Base-by-base conservation (phyloP, 2,329 filamentous ascomycete species). In the Pseudocercospora crystallina region DNA sequence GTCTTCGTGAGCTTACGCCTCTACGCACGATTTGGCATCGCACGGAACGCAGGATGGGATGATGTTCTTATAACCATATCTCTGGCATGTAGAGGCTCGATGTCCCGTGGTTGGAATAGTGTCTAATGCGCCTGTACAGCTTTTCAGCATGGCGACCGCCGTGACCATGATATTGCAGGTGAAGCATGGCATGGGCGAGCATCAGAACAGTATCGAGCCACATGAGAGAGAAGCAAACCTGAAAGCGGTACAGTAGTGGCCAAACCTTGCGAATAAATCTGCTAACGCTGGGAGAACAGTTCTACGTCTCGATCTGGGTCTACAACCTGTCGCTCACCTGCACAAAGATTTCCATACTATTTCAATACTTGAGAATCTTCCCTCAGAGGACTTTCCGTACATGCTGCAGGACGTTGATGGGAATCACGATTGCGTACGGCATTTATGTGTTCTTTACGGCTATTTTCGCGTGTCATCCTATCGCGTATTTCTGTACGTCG, bases 351-450 rank as follows among this genome's bases (percentile, higher is more conserved):
- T 75, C 73, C 0, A 76, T 78, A 33, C 60, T 77, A 3, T 64
- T 77, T 46, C 75, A 77, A 54, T 78, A 77, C 52, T 68, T 73
- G 13, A 72, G 72, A n/a, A 69, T 78, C 26, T 78, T 78, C 47
- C 70, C 69, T 8, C 70, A 69, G 5, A 63, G 60, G 11, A 59
- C 58, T 11, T 72, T 73, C 61, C 67, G 70, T 5, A 55, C 69
- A 12, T 51, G 54, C 11, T 59, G 65, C 36, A 65, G 59, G 14
- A 57, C 54, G 10, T 30, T 66, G 5, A 65, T 70, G 41, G 59
- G 47, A 1, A 58, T 70, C 48, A 64, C 70, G n/a, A 39, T 65
- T n/a, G 40, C 55, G 3, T 71, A 69, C 37, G 62, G 63, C 5
- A 43, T 66, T 26, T 66, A 61, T 40, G 59, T 60, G 31, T 68